Evolutionary conservation across 2,329 filamentous ascomycete species (phyloP), one percentile per base, ranked within the genome.

Genomic region (Ophiostoma montium): DNA sequence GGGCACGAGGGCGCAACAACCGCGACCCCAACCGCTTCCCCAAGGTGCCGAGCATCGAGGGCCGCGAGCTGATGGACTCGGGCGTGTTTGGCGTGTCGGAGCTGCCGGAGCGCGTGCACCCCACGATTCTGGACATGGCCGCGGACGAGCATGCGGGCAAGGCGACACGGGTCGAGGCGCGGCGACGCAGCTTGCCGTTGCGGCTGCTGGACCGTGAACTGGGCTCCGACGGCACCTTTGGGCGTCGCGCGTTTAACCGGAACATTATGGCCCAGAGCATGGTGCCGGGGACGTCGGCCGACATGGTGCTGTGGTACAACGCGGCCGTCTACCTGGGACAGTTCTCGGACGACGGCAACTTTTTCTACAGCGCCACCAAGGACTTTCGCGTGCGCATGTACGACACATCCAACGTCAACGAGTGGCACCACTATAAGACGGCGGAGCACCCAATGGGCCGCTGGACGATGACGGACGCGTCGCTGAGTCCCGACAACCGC

Each of bases 331-430:
- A 96, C 61, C 95, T 87, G 3, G 92, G 92, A 1, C 90, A 96
- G 61, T 98, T 96, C 62, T 95, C 87, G 0, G 86, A 94, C 55
- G 92, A 98, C 58, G 92, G 92, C 23, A 94, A 95, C 64, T 96
- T 96, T 69, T 96, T 95, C 69, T 96, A 90, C 62, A 82, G 84
- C 6, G 92, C 85, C 59, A 84, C 84, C 10, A 87, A 95, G 64
- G 89, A 96, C 64, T 95, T 95, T 67, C 84, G 80, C 57, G 88
- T 98, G 10, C 83, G 89, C 48, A 89, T 98, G 86, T 98, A 96
- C 65, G 90, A 96, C 63, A 96, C 92, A 0, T 89, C 86, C 2
- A 95, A 95, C 57, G 88, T 90, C 0, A 94, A 92, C 64, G 77
- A 88, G 55, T 98, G 92, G 92, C 84, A 83, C 62, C 89, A 95